phyloP scores from a whole-genome alignment of 768 basidiomycete species.

The Lentinula lateritia region DNA sequence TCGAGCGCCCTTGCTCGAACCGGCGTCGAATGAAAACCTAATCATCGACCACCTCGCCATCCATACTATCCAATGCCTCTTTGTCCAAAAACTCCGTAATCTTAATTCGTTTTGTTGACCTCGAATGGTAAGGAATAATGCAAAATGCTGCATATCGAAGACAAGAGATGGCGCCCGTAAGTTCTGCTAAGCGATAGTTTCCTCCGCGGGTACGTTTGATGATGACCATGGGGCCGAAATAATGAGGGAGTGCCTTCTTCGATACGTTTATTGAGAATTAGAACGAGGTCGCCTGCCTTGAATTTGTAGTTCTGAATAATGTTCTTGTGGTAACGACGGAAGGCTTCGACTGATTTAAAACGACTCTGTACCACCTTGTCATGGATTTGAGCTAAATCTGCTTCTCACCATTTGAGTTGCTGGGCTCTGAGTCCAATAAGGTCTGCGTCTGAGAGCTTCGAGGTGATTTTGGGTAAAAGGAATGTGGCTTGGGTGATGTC shows the following conservation, averaged over 20 bases:
- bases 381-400: not conserved
- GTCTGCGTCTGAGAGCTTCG: slow-evolving; percentile 4
- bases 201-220: slow-evolving; percentile 6
- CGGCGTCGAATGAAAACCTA: too few species aligned
- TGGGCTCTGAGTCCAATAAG: too few species aligned
- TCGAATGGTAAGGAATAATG: not conserved
- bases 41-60: not conserved
- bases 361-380: not conserved
- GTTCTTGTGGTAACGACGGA: not conserved
- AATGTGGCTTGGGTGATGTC: slow-evolving; percentile 12
- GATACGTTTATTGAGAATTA: slow-evolving; percentile 14
- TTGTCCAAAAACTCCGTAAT: not conserved
- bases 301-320: not conserved
- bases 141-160: not conserved
- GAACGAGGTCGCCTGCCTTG: slow-evolving; percentile 6
- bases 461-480: slow-evolving; percentile 18
- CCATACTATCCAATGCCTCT: not conserved
- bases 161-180: not conserved
- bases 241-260: slow-evolving; percentile 14
- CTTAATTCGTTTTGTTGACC: not conserved
- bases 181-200: not conserved
- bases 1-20: too few species aligned
- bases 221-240: slow-evolving; percentile 18
- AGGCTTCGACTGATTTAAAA: not conserved
- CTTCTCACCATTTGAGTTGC: too few species aligned